Evolutionary conservation across 1,284 basidiomycete genomes (phyloP).

Genomic region (Irpex lacteus): DNA sequence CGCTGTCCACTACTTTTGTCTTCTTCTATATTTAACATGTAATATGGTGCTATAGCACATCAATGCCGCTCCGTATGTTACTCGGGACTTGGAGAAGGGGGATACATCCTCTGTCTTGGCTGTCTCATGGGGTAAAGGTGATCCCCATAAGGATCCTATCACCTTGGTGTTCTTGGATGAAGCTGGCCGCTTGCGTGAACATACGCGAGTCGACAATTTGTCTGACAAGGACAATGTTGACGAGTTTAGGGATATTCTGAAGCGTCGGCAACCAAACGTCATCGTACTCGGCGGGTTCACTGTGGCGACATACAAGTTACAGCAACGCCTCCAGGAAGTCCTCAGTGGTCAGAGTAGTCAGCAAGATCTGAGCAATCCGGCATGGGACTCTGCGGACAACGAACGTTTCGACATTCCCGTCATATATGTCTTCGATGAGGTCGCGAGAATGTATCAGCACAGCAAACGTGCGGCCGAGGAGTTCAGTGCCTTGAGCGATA

Average conservation of each 20-base stretch:
- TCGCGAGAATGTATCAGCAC: conserved; percentile 93
- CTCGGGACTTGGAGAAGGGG: conserved; percentile 60
- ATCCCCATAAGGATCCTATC: conserved; percentile 88
- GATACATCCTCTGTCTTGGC: conserved; percentile 86
- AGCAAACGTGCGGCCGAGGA: conserved; percentile 86
- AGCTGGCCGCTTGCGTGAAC: conserved; percentile 85
- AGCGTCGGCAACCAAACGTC: conserved; percentile 82
- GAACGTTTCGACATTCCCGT: conserved; percentile 60
- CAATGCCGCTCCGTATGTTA: conserved; percentile 73
- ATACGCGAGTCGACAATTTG: conserved; percentile 87
- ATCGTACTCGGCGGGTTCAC: conserved; percentile 90
- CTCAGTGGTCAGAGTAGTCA: neutral
- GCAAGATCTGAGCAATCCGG: conserved; percentile 16
- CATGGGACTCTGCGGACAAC: conserved; percentile 20
- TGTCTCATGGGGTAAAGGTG: conserved; percentile 93
- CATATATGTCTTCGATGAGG: conserved; percentile 87
- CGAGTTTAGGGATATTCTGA: conserved; percentile 81
- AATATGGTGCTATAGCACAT: conserved; percentile 47
- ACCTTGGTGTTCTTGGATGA: conserved; percentile 86
- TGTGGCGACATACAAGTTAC: conserved; percentile 76
- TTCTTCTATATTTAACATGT: neutral
- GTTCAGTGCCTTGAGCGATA: conserved; percentile 76
- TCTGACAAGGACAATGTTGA: conserved; percentile 63
- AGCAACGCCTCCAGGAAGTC: conserved; percentile 59
- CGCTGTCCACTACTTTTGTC: conserved; percentile 23